Evolutionary conservation across 2,329 filamentous ascomycete species (phyloP).

Genomic region (Stylonectria norvegica): DNA sequence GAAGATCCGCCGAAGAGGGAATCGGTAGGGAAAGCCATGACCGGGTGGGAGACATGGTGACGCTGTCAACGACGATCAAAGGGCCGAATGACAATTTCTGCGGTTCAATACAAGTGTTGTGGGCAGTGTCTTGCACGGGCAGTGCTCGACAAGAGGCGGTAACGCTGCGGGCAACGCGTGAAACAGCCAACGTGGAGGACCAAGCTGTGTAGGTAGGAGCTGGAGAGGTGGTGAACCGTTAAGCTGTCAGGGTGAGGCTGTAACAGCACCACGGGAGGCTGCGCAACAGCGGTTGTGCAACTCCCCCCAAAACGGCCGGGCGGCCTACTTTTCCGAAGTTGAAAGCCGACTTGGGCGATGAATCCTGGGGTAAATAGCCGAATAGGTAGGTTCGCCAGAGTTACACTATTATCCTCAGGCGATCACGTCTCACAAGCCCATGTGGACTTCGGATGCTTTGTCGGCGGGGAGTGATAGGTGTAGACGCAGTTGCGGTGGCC

Average conservation of each 20-base stretch:
- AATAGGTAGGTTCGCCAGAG: conserved; percentile 3
- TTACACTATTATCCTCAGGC: conserved; percentile 1
- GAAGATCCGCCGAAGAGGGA: conserved; percentile 41
- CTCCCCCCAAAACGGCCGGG: conserved; percentile 2
- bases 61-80: neutral
- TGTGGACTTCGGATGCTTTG: conserved; percentile 10
- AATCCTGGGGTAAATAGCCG: conserved; percentile 5
- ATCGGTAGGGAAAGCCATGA: conserved; percentile 50
- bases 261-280: neutral
- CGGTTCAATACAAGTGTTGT: neutral
- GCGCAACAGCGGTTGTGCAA: conserved; percentile 1
- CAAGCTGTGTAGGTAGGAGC: neutral
- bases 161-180: neutral
- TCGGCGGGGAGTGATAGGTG: conserved; percentile 6
- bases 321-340: conserved; percentile 6
- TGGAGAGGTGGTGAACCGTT: neutral
- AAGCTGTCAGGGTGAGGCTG: neutral
- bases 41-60: conserved; percentile 30
- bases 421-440: conserved; percentile 16
- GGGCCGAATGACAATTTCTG: neutral
- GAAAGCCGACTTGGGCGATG: conserved; percentile 2
- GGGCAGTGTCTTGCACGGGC: no score
- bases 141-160: neutral
- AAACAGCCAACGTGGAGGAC: neutral
- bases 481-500: conserved; percentile 2